These are phyloP conservation scores for Talaromyces sp. DNA, from an alignment of 2,329 filamentous ascomycete genomes.

Conservation along the genomic window DNA sequence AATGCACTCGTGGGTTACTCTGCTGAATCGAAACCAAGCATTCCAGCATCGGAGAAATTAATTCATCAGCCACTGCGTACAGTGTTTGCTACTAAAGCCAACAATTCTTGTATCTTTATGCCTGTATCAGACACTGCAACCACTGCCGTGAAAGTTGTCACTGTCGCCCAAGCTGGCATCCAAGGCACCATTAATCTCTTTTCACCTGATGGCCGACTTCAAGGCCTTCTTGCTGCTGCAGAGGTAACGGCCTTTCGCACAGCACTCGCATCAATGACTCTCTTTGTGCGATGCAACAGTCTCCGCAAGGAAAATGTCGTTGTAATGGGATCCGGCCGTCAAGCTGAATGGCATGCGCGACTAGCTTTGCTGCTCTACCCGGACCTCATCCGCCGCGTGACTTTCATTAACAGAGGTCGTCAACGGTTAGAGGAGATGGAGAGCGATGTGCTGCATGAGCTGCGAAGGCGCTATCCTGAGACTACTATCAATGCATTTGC, in stretches of 20 bases:
- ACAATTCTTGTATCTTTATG: conserved; percentile 71
- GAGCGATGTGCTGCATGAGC: conserved; percentile 30
- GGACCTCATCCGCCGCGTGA: conserved; percentile 61
- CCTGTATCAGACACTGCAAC: conserved; percentile 66
- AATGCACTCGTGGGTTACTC: conserved; percentile 38
- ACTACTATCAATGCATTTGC: conserved; percentile 42
- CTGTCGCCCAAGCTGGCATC: conserved; percentile 51
- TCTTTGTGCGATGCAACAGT: conserved; percentile 55
- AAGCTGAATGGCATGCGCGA: conserved; percentile 55
- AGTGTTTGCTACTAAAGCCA: conserved; percentile 41
- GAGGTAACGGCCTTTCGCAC: conserved; percentile 81
- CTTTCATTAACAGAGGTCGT: conserved; percentile 72
- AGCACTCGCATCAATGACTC: conserved; percentile 69
- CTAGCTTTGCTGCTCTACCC: conserved; percentile 53
- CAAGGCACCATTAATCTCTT: conserved; percentile 73
- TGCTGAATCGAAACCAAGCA: conserved; percentile 28
- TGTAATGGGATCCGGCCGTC: conserved; percentile 54
- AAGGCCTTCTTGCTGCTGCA: conserved; percentile 71
- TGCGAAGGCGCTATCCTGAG: conserved; percentile 41
- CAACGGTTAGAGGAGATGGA: conserved; percentile 60
- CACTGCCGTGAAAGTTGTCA: conserved; percentile 74
- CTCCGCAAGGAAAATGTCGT: conserved; percentile 40
- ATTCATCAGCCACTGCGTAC: conserved; percentile 50
- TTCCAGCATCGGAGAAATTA: conserved; percentile 26
- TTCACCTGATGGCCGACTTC: conserved; percentile 61